phyloP scores from a whole-genome alignment of 1,284 basidiomycete genomes.

The Phellinidium pouzarii region DNA sequence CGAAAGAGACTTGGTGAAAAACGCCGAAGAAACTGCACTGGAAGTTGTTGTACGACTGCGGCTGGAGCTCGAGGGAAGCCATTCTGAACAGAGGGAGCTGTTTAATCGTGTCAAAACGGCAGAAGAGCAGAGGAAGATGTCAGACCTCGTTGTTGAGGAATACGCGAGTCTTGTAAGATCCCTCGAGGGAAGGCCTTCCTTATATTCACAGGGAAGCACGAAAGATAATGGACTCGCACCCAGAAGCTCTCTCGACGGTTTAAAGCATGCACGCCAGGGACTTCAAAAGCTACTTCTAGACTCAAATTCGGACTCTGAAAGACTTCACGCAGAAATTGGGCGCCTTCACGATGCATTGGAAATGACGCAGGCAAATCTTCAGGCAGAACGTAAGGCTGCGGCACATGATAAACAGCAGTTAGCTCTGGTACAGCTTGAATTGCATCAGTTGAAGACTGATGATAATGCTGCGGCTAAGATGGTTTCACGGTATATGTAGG shows the following conservation, averaged over 20 bases:
- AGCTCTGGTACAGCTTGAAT: slow-evolving; percentile 41
- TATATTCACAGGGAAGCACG: slow-evolving; percentile 1
- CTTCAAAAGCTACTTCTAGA: slow-evolving; percentile 46
- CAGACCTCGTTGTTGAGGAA: slow-evolving; percentile 56
- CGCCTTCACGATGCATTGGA: slow-evolving; percentile 41
- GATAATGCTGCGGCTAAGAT: slow-evolving; percentile 77
- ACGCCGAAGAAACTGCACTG: slow-evolving; percentile 44
- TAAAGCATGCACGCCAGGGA: slow-evolving; percentile 23
- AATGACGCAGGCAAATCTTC: slow-evolving; percentile 34
- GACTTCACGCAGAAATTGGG: slow-evolving; percentile 40
- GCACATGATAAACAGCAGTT: slow-evolving; percentile 40
- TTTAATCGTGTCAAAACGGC: slow-evolving; percentile 36
- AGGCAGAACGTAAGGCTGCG: slow-evolving; percentile 40
- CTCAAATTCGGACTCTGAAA: slow-evolving; percentile 42
- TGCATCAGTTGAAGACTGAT: slow-evolving; percentile 60
- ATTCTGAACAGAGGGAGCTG: slow-evolving; percentile 40
- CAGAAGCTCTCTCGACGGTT: slow-evolving; percentile 11
- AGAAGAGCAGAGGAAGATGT: slow-evolving; percentile 54
- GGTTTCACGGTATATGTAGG: slow-evolving; percentile 83
- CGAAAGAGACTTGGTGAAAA: slow-evolving; percentile 37
- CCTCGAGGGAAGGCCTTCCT: slow-evolving; percentile 41
- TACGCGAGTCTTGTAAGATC: slow-evolving; percentile 64
- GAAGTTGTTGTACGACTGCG: slow-evolving; percentile 43
- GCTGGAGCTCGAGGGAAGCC: slow-evolving; percentile 42
- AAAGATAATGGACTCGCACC: neutral